A percentile compares a stretch with the other conserved stretches of the same genome.
These are phyloP conservation scores for Exophiala aquamarina DNA, from an alignment of 2,329 filamentous ascomycete genomes.

Conservation along the genomic window DNA sequence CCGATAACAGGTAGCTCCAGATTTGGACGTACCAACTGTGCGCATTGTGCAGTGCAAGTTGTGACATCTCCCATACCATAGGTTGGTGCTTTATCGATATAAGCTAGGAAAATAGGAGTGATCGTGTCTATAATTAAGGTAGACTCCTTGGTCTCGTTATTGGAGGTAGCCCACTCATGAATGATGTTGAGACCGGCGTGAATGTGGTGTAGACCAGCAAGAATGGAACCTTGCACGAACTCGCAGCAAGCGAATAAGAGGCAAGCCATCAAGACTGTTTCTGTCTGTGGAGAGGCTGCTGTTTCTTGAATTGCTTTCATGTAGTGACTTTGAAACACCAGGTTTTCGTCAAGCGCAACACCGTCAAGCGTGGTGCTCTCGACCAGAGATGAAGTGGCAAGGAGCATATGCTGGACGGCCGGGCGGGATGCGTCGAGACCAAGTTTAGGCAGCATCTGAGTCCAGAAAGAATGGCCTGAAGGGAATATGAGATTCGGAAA, in stretches of 20 bases:
- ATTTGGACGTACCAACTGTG: conserved; percentile 4
- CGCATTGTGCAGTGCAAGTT: not conserved
- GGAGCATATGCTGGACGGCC: conserved; percentile 18
- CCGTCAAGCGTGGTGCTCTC: conserved; percentile 9
- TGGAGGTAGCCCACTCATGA: conserved; percentile 17
- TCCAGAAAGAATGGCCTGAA: conserved; percentile 21
- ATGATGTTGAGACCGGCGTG: conserved; percentile 18
- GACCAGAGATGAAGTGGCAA: conserved; percentile 16
- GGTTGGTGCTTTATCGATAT: conserved; percentile 21
- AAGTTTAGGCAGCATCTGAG: conserved; percentile 18
- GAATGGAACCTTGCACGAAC: conserved; percentile 15
- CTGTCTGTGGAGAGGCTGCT: conserved; percentile 16
- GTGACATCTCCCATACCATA: conserved; percentile 15
- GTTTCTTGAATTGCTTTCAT: conserved; percentile 20
- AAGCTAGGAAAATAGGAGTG: conserved; percentile 18
- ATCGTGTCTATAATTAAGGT: conserved; percentile 12
- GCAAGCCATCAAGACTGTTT: conserved; percentile 20
- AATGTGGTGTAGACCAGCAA: conserved; percentile 13
- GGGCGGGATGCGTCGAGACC: conserved; percentile 10
- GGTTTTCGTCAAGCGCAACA: conserved; percentile 13
- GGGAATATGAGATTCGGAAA: conserved; percentile 5
- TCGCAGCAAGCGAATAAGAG: conserved; percentile 23
- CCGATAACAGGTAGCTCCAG: conserved; percentile 14
- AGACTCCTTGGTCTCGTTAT: conserved; percentile 1
- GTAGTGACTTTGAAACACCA: conserved; percentile 20